phyloP scores from a whole-genome alignment of 306 rosid species.

The Gleditsia sinensis region DNA sequence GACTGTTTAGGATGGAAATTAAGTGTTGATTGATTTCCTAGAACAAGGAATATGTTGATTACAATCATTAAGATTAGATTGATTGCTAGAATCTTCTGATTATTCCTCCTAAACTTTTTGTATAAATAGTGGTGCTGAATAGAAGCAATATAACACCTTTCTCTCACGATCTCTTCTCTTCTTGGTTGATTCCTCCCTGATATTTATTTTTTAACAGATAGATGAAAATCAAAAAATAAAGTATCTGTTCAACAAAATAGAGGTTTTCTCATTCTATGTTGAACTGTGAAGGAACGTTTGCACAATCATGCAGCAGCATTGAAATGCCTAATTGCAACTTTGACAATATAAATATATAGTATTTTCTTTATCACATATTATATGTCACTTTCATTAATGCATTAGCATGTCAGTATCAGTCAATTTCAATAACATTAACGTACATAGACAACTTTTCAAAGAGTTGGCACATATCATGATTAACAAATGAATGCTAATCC shows the following conservation, averaged over 20 bases:
- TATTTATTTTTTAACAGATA: background rate
- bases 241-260: background rate
- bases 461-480: background rate
- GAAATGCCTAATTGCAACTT: constrained; percentile 18
- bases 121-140: background rate
- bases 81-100: background rate
- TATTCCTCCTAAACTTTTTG: background rate
- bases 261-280: background rate
- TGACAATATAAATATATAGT: constrained; percentile 8
- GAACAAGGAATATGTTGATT: background rate
- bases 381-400: constrained; percentile 23
- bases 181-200: background rate
- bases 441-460: background rate
- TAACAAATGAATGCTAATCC: constrained; percentile 10
- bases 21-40: background rate
- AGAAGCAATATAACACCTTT: background rate
- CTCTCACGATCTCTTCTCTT: background rate
- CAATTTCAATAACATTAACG: background rate
- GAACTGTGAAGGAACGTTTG: background rate
- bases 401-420: background rate
- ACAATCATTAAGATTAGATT: background rate
- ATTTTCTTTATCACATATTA: constrained; percentile 2
- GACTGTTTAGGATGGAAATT: background rate
- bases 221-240: constrained; percentile 13
- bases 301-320: constrained; percentile 26